Conservation (phyloP, 768 basidiomycete genomes). For the Podaxis sp. region DNA sequence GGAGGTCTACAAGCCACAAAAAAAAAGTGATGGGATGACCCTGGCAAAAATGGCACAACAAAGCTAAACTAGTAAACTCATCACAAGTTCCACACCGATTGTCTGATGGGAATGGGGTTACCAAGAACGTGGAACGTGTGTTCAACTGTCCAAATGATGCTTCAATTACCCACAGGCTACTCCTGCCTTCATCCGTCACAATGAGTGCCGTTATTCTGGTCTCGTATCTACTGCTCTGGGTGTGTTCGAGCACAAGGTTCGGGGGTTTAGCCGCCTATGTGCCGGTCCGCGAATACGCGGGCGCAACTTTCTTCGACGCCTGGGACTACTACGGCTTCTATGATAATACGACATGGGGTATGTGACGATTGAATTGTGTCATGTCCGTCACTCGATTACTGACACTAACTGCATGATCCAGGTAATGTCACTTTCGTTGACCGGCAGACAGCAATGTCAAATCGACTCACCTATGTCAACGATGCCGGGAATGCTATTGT, state of each 20-base stretch:
- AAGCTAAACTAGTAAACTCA: not conserved
- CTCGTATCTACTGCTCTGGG: not conserved
- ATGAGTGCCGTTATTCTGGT: not conserved
- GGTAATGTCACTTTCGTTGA: constrained; percentile 67
- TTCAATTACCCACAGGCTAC: not conserved
- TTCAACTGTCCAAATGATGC: constrained; percentile 1
- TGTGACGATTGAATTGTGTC: not conserved
- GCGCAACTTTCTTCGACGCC: constrained; percentile 18
- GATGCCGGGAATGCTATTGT: constrained; percentile 63
- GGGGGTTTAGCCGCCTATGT: constrained; percentile 11
- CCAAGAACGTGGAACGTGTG: not conserved
- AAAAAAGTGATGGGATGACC: not conserved
- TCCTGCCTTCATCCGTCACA: not conserved
- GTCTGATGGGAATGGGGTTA: not conserved
- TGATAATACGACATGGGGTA: constrained; percentile 22
- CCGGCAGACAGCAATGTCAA: constrained; percentile 41
- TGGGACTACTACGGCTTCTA: constrained; percentile 17
- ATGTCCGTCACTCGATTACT: not conserved
- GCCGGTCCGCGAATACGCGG: constrained; percentile 17
- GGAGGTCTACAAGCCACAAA: not conserved
- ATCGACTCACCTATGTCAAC: constrained; percentile 61
- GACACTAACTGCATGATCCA: constrained; percentile 23
- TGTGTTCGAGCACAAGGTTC: not conserved
- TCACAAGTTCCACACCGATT: not conserved
- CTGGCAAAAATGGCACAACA: not conserved